A percentile compares a stretch with the other conserved stretches of the same genome.
Evolutionary conservation across 2,329 filamentous ascomycete genomes (phyloP).

Genomic region (Colletotrichum musae): DNA sequence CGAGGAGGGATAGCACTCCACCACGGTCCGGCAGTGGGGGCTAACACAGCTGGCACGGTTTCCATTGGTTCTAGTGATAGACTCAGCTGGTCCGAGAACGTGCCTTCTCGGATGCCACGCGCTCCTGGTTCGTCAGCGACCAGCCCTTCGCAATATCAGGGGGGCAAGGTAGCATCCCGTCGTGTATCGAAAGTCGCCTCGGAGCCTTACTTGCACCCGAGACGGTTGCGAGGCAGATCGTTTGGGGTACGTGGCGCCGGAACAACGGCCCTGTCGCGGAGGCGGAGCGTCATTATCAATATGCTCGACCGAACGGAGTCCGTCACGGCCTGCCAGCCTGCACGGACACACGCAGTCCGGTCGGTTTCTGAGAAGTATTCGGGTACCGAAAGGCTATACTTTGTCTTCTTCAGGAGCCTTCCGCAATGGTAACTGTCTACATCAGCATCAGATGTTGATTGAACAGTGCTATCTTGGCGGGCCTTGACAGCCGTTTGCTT

Average conservation of each 20-base stretch:
- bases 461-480: no score
- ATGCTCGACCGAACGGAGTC: constrained; percentile 26
- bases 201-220: constrained; percentile 18
- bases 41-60: no score
- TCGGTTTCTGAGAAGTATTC: background rate
- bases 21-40: background rate
- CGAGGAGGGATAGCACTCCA: background rate
- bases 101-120: background rate
- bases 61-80: background rate
- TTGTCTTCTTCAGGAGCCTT: no score
- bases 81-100: constrained; percentile 11
- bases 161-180: constrained; percentile 10
- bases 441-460: no score
- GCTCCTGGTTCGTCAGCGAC: background rate
- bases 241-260: background rate
- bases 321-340: constrained; percentile 16
- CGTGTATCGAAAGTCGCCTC: constrained; percentile 1
- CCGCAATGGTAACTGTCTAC: no score
- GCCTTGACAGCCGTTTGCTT: no score
- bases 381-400: background rate
- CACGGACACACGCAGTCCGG: background rate
- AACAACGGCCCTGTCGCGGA: background rate
- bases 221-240: constrained; percentile 2
- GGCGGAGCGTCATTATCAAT: background rate
- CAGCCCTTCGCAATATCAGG: background rate